A percentile compares a stretch with the other conserved stretches of the same genome.
These are phyloP conservation scores for Nemania sp. DNA, from an alignment of 2,329 filamentous ascomycete genomes.

Conservation along the genomic window DNA sequence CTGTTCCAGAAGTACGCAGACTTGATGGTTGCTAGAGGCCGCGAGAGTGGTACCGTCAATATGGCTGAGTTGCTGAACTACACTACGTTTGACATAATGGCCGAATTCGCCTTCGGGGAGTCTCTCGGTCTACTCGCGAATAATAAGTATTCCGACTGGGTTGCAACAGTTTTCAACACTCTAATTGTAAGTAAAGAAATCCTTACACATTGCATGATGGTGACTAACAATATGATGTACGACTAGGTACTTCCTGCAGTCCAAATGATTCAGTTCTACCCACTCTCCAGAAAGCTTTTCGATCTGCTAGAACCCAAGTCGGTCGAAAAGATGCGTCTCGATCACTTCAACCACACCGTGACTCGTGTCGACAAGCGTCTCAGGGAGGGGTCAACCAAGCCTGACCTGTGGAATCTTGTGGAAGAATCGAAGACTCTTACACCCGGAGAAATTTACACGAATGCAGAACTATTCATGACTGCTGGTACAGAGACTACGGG, in stretches of 20 bases:
- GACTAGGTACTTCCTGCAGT: constrained; percentile 26
- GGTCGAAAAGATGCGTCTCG: constrained; percentile 30
- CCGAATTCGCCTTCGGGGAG: constrained; percentile 41
- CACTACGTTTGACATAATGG: constrained; percentile 44
- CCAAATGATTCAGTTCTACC: constrained; percentile 37
- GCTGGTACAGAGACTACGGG: constrained; percentile 41
- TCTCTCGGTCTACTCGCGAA: constrained; percentile 39
- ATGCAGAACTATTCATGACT: constrained; percentile 43
- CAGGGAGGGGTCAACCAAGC: constrained; percentile 34
- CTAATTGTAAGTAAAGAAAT: constrained; percentile 26
- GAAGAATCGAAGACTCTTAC: constrained; percentile 39
- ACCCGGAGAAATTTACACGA: constrained; percentile 38
- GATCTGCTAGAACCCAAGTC: constrained; percentile 31
- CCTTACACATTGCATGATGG: neutral
- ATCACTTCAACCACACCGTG: constrained; percentile 37
- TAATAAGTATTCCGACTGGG: constrained; percentile 37
- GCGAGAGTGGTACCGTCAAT: constrained; percentile 24
- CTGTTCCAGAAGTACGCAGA: constrained; percentile 37
- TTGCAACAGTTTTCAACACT: constrained; percentile 35
- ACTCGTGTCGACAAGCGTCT: constrained; percentile 35
- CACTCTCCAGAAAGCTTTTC: constrained; percentile 26
- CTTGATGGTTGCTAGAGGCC: constrained; percentile 29
- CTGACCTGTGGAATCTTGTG: constrained; percentile 48
- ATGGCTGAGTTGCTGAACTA: constrained; percentile 38
- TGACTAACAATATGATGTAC: constrained; percentile 19